Percentiles rank a stretch among this genome's conserved stretches.
phyloP scores from a whole-genome alignment of 257 asterid genomes.

The Solanum chiquidenum region DNA sequence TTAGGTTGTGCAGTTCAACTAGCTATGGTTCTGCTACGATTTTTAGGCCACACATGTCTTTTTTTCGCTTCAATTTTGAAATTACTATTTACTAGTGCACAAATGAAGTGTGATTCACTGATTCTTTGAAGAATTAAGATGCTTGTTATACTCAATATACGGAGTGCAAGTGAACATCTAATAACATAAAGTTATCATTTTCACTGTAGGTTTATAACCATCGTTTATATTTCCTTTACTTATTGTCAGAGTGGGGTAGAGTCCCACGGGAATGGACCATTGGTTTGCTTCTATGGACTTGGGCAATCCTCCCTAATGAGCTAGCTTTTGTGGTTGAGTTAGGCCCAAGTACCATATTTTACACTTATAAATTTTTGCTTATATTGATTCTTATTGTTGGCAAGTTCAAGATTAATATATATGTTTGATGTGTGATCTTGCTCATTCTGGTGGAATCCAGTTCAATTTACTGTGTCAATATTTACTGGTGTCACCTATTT shows the following conservation, averaged over 20 bases:
- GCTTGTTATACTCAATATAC: background rate
- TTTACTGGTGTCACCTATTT: background rate
- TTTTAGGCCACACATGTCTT: background rate
- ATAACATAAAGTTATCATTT: background rate
- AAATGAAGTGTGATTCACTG: background rate
- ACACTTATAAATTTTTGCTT: background rate
- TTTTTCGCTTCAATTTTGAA: background rate
- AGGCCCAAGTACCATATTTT: background rate
- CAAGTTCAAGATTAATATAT: background rate
- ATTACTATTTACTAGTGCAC: background rate
- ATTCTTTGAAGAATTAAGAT: background rate
- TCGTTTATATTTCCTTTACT: background rate
- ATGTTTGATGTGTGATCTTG: background rate
- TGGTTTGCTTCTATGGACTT: background rate
- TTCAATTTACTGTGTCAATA: background rate
- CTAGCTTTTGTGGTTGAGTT: background rate
- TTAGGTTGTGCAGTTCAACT: background rate
- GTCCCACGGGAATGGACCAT: background rate
- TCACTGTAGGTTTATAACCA: background rate
- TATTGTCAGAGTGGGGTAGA: background rate
- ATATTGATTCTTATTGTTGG: background rate
- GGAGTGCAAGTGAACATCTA: background rate
- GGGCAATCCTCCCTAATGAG: background rate
- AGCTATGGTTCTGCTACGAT: background rate
- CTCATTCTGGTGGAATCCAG: background rate